A percentile compares a stretch with the other conserved stretches of the same genome.
Evolutionary conservation across 176 grass and related monocot genomes (phyloP).

Genomic region (Aegilops bicornis): DNA sequence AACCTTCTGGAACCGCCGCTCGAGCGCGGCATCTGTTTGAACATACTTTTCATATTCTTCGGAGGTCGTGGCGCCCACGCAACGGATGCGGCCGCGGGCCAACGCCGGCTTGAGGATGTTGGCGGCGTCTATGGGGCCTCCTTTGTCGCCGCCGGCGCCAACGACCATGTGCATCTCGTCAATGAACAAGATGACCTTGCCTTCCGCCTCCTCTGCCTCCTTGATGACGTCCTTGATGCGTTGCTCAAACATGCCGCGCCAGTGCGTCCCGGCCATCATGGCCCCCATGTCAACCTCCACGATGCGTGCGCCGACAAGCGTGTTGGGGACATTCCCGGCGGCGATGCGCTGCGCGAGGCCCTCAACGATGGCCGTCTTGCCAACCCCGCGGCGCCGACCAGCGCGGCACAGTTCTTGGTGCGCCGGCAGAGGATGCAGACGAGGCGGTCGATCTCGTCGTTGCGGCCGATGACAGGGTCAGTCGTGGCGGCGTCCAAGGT

Average conservation of each 20-base stretch:
- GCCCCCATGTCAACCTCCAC: not conserved
- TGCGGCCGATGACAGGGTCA: not conserved
- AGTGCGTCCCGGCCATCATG: not conserved
- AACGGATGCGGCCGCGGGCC: not conserved
- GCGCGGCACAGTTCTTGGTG: not conserved
- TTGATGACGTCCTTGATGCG: not conserved
- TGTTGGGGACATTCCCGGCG: not conserved
- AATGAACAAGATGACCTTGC: constrained; percentile 1
- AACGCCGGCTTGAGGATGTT: not conserved
- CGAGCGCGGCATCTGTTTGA: not conserved
- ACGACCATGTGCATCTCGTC: constrained; percentile 1
- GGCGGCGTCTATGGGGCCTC: not conserved
- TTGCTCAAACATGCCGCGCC: not conserved
- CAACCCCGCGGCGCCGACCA: not conserved
- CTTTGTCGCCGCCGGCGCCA: not conserved
- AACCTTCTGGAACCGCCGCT: too few relatives aligned
- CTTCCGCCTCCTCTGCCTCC: not conserved
- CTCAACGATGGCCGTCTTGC: not conserved
- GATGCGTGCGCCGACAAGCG: not conserved
- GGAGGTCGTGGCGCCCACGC: not conserved
- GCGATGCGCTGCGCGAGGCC: not conserved
- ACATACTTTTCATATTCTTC: not conserved
- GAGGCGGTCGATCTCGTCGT: not conserved
- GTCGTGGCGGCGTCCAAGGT: not conserved
- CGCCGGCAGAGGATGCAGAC: not conserved